Conservation (phyloP, 768 basidiomycete species). For the Gelatoporia subvermispora region DNA sequence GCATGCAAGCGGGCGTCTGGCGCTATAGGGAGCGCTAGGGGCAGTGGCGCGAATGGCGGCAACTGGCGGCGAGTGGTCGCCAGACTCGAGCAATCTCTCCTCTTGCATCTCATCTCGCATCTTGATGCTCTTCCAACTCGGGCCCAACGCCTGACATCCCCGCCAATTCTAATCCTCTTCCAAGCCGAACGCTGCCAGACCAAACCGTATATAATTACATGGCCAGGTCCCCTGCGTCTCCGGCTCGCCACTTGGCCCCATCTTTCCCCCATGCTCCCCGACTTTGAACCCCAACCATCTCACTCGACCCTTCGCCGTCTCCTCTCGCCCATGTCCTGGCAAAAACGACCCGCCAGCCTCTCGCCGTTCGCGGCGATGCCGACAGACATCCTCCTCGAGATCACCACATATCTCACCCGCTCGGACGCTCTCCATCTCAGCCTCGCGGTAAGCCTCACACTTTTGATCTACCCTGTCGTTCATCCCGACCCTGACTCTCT, state of each 20-base stretch:
- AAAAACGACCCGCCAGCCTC: neutral
- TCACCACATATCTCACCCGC: constrained; percentile 48
- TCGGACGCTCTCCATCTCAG: constrained; percentile 55
- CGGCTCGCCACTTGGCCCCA: neutral
- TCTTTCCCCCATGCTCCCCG: neutral
- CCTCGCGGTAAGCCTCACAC: constrained; percentile 45
- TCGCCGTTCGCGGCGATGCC: constrained; percentile 29
- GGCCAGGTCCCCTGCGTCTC: no score
- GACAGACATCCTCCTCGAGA: constrained; percentile 62
- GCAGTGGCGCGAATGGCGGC: no score
- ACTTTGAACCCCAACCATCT: neutral
- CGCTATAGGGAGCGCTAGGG: no score
- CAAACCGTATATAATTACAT: neutral
- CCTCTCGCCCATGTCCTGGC: neutral
- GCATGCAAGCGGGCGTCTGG: no score
- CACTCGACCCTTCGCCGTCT: neutral
- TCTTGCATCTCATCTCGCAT: no score
- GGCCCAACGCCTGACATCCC: no score
- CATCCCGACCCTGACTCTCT: neutral
- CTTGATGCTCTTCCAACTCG: no score
- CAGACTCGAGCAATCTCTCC: no score
- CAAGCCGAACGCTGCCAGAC: no score
- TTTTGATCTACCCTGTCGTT: neutral
- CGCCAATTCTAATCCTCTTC: no score
- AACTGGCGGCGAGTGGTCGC: no score